Conservation (phyloP, 306 rosid species). For the Pyrus bretschneideri region DNA sequence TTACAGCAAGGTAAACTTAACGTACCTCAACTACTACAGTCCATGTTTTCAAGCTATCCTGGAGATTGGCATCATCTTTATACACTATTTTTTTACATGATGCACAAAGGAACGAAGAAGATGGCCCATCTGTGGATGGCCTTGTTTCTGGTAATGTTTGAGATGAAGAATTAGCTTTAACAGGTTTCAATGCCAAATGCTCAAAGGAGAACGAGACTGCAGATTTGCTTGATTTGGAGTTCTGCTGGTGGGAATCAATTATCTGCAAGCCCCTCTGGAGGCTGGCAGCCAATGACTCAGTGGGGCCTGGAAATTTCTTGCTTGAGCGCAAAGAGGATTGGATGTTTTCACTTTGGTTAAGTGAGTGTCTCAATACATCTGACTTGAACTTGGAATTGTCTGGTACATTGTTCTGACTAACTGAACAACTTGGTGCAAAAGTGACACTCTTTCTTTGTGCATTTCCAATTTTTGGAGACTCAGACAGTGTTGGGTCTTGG, state of each 20-base stretch:
- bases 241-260: constrained; percentile 79
- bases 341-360: constrained; percentile 36
- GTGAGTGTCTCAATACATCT: constrained; percentile 47
- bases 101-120: constrained; percentile 45
- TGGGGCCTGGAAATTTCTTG: constrained; percentile 59
- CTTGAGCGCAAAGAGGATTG: constrained; percentile 54
- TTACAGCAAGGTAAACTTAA: neutral
- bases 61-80: constrained; percentile 34
- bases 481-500: constrained; percentile 70
- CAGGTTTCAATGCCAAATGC: constrained; percentile 49
- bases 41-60: constrained; percentile 40
- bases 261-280: constrained; percentile 90
- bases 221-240: constrained; percentile 59
- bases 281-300: constrained; percentile 89
- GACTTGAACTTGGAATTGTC: constrained; percentile 43
- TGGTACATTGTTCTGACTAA: constrained; percentile 36
- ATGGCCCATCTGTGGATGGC: constrained; percentile 30
- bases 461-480: constrained; percentile 85
- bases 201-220: constrained; percentile 81
- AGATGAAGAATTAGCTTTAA: constrained; percentile 32
- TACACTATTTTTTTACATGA: constrained; percentile 49
- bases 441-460: constrained; percentile 57
- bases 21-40: constrained; percentile 18
- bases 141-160: constrained; percentile 32
- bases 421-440: constrained; percentile 53